Conservation (phyloP, 148 eudicot genomes). For the Fagopyrum homotropicum region DNA sequence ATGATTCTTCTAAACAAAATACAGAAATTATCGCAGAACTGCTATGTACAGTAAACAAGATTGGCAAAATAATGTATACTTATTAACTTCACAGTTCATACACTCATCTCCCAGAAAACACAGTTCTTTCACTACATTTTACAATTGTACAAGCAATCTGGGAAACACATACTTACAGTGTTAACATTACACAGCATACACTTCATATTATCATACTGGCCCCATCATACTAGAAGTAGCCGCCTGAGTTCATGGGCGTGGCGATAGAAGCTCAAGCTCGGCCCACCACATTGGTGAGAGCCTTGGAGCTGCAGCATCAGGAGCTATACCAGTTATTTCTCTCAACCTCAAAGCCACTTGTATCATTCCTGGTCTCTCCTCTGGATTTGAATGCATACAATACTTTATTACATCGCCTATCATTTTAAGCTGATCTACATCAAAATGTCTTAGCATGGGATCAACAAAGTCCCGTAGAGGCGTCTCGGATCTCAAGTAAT, state of each 20-base stretch:
- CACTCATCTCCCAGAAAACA: not conserved
- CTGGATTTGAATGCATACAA: slow-evolving; percentile 42
- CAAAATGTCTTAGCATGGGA: slow-evolving; percentile 48
- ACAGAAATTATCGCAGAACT: too few species aligned
- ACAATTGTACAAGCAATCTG: not conserved
- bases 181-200: not conserved
- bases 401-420: slow-evolving; percentile 47
- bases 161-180: not conserved
- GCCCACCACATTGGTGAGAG: slow-evolving; percentile 90
- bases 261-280: slow-evolving; percentile 46
- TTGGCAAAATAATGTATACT: not conserved
- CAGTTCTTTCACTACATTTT: not conserved
- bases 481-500: slow-evolving; percentile 39
- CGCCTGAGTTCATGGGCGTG: not conserved
- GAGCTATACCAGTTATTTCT: slow-evolving; percentile 53
- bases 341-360: slow-evolving; percentile 52
- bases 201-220: not conserved
- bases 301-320: slow-evolving; percentile 57
- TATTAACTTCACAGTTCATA: not conserved
- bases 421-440: slow-evolving; percentile 43
- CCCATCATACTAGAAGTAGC: not conserved
- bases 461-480: slow-evolving; percentile 52
- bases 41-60: too few species aligned
- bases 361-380: slow-evolving; percentile 50
- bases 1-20: too few species aligned